A percentile compares a stretch with the other conserved stretches of the same genome.
phyloP scores from a whole-genome alignment of 169 alveolate genomes.

The Plasmodium relictum region DNA sequence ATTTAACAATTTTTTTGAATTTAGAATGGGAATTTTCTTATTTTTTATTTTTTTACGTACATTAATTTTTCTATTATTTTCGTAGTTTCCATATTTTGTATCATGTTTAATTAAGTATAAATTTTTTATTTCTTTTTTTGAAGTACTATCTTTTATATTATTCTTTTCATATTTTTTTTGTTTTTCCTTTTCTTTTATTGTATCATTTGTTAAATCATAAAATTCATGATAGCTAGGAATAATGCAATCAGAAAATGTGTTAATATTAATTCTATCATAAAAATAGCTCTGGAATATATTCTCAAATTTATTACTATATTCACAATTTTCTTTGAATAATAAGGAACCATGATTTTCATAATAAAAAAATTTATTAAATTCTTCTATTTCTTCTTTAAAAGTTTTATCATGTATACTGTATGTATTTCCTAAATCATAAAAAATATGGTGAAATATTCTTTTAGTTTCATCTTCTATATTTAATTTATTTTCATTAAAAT shows the following conservation, averaged over 20 bases:
- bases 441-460: neutral
- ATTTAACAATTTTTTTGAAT: slow-evolving; percentile 21
- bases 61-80: neutral
- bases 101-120: neutral
- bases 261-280: slow-evolving; percentile 12
- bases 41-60: neutral
- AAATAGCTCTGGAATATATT: slow-evolving; percentile 1
- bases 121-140: neutral
- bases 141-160: neutral
- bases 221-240: neutral
- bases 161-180: neutral
- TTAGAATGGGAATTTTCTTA: neutral
- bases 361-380: slow-evolving; percentile 16
- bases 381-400: slow-evolving; percentile 30
- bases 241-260: slow-evolving; percentile 1
- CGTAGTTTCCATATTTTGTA: neutral
- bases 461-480: neutral
- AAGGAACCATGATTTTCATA: slow-evolving; percentile 2
- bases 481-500: slow-evolving; percentile 5
- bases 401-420: neutral
- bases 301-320: slow-evolving; percentile 1
- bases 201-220: neutral
- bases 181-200: slow-evolving; percentile 7
- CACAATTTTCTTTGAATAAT: slow-evolving; percentile 16
- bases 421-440: neutral